These are phyloP conservation scores for Cladosporium austrohemisphaericum DNA, from an alignment of 2,329 filamentous ascomycete genomes.

Conservation along the genomic window DNA sequence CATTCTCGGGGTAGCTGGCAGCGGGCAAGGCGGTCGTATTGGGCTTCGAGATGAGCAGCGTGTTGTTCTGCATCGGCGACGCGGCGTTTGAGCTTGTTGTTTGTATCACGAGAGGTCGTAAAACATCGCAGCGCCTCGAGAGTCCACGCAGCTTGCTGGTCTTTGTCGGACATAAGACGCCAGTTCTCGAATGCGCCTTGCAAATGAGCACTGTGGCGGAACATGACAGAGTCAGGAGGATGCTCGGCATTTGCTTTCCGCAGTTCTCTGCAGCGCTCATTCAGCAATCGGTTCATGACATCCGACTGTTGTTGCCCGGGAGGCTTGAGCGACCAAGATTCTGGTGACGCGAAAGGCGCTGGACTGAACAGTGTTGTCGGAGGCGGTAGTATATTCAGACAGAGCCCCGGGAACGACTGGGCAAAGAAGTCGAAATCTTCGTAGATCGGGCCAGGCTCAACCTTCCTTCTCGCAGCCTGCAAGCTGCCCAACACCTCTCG, in stretches of 20 bases:
- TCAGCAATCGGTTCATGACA: constrained; percentile 49
- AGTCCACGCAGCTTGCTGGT: constrained; percentile 44
- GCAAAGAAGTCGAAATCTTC: constrained; percentile 77
- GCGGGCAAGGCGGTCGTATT: constrained; percentile 32
- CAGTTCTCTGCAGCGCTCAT: constrained; percentile 32
- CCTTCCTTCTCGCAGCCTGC: constrained; percentile 70
- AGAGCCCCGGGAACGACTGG: constrained; percentile 81
- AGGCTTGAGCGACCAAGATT: constrained; percentile 76
- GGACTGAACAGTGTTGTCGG: constrained; percentile 79
- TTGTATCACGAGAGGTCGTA: constrained; percentile 38
- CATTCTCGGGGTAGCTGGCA: constrained; percentile 35
- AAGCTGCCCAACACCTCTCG: constrained; percentile 77
- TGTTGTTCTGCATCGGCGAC: constrained; percentile 40
- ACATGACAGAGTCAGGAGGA: constrained; percentile 57
- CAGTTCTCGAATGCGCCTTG: constrained; percentile 75
- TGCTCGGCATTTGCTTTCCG: constrained; percentile 25
- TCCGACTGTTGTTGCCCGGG: constrained; percentile 71
- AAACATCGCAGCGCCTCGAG: constrained; percentile 46
- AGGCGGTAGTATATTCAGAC: constrained; percentile 73
- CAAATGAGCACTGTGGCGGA: constrained; percentile 69
- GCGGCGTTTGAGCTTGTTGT: constrained; percentile 35
- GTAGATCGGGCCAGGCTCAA: constrained; percentile 45
- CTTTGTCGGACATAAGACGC: constrained; percentile 57
- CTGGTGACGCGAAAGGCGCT: constrained; percentile 70
- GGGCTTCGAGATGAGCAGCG: constrained; percentile 39